Conservation (phyloP, 2,329 filamentous ascomycete genomes). For the Endocalyx cinctus region DNA sequence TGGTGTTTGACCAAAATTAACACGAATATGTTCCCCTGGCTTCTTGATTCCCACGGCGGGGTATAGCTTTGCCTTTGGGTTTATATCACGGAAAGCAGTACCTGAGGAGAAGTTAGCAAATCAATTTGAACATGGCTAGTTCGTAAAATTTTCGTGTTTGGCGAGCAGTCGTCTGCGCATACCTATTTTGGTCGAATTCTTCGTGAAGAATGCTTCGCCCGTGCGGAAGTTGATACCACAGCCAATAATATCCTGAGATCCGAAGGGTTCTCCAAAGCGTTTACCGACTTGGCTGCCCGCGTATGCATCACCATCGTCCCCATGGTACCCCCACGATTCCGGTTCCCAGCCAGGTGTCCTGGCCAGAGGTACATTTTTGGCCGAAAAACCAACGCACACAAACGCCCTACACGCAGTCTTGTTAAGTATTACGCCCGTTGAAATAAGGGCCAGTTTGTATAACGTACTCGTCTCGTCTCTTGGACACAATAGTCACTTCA, state of each 20-base stretch:
- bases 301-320: slow-evolving; percentile 62
- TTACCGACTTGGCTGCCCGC: slow-evolving; percentile 53
- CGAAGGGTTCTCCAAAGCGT: slow-evolving; percentile 53
- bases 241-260: slow-evolving; percentile 54
- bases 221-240: slow-evolving; percentile 64
- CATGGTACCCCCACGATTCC: slow-evolving; percentile 65
- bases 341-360: slow-evolving; percentile 63
- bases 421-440: slow-evolving; percentile 9
- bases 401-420: slow-evolving; percentile 41
- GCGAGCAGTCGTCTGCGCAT: slow-evolving; percentile 10
- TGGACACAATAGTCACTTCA: slow-evolving; percentile 57
- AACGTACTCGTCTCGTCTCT: slow-evolving; percentile 52
- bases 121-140: no score
- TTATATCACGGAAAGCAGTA: slow-evolving; percentile 64
- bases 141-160: background rate
- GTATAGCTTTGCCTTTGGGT: slow-evolving; percentile 62
- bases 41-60: slow-evolving; percentile 63
- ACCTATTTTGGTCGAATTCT: slow-evolving; percentile 57
- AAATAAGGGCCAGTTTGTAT: slow-evolving; percentile 5
- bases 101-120: slow-evolving; percentile 40
- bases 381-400: slow-evolving; percentile 60
- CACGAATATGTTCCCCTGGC: slow-evolving; percentile 54
- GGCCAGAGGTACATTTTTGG: slow-evolving; percentile 46
- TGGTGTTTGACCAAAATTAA: slow-evolving; percentile 66
- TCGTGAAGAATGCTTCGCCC: slow-evolving; percentile 64